phyloP scores from a whole-genome alignment of 2,329 filamentous ascomycete genomes.

The Biscogniauxia mediterranea region DNA sequence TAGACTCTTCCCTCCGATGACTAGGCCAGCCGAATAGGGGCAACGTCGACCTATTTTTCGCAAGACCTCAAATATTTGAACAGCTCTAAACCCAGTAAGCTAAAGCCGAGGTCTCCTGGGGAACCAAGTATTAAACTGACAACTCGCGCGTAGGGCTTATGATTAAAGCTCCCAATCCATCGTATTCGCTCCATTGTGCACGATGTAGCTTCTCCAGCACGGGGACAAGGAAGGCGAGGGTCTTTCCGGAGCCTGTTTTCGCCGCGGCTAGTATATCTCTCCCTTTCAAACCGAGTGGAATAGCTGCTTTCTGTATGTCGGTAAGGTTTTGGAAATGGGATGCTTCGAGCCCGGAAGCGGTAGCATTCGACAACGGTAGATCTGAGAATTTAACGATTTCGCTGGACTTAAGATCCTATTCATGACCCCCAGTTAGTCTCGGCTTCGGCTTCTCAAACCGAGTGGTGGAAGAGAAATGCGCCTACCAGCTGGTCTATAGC shows the following conservation, averaged over 20 bases:
- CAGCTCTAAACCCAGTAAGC: slow-evolving; percentile 47
- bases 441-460: background rate
- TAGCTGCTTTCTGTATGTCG: slow-evolving; percentile 86
- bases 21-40: slow-evolving; percentile 83
- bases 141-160: slow-evolving; percentile 93
- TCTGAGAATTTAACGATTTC: slow-evolving; percentile 71
- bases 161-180: slow-evolving; percentile 89
- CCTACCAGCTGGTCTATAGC: slow-evolving; percentile 41
- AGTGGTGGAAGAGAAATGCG: slow-evolving; percentile 7
- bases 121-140: background rate
- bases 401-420: slow-evolving; percentile 58
- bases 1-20: slow-evolving; percentile 90
- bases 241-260: slow-evolving; percentile 95
- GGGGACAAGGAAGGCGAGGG: slow-evolving; percentile 86
- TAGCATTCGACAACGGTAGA: slow-evolving; percentile 81
- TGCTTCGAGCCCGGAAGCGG: slow-evolving; percentile 73
- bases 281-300: slow-evolving; percentile 82
- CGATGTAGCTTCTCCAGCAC: slow-evolving; percentile 91
- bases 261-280: slow-evolving; percentile 89
- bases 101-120: background rate
- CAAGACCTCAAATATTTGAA: slow-evolving; percentile 94
- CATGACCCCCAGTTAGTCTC: background rate
- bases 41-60: slow-evolving; percentile 87
- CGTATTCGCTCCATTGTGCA: slow-evolving; percentile 82
- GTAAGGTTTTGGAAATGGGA: slow-evolving; percentile 90